phyloP scores from a whole-genome alignment of 1,284 basidiomycete species.

The Trametes polyzona region DNA sequence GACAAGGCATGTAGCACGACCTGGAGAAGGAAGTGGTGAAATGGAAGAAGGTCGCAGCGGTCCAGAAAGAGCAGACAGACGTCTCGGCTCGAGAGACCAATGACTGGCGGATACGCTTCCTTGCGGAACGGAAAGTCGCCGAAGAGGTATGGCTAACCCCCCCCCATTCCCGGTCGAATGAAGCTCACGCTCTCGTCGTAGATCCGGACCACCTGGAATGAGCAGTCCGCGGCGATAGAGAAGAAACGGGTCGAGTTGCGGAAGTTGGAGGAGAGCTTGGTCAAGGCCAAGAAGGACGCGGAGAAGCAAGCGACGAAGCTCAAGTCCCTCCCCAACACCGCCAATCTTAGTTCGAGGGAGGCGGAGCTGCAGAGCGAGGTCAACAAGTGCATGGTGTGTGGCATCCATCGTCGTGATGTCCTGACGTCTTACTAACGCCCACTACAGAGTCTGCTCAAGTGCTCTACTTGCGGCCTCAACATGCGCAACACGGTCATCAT shows the following conservation, averaged over 20 bases:
- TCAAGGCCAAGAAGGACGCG: conserved; percentile 52
- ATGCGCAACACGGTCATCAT: conserved; percentile 89
- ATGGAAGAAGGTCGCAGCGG: conserved; percentile 45
- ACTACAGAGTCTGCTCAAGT: conserved; percentile 83
- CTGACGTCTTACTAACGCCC: neutral
- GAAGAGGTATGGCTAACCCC: conserved; percentile 34
- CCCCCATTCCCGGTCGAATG: neutral
- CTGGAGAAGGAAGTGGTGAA: conserved; percentile 52
- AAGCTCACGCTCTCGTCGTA: conserved; percentile 10
- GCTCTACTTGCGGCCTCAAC: conserved; percentile 87
- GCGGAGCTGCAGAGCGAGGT: conserved; percentile 50
- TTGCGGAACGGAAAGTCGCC: conserved; percentile 42
- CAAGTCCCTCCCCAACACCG: conserved; percentile 42
- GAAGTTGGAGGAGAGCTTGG: conserved; percentile 36
- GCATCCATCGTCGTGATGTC: neutral
- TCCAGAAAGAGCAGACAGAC: conserved; percentile 44
- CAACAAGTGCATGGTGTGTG: conserved; percentile 70
- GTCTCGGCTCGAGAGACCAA: conserved; percentile 31
- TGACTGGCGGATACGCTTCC: conserved; percentile 41
- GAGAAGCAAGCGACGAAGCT: conserved; percentile 53
- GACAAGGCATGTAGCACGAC: conserved; percentile 42
- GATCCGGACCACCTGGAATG: conserved; percentile 29
- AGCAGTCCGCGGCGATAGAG: conserved; percentile 25
- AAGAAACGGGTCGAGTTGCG: conserved; percentile 28
- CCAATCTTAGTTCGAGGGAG: conserved; percentile 41